Evolutionary conservation across 2,329 filamentous ascomycete species (phyloP).

Genomic region (Alternaria brassicicola): DNA sequence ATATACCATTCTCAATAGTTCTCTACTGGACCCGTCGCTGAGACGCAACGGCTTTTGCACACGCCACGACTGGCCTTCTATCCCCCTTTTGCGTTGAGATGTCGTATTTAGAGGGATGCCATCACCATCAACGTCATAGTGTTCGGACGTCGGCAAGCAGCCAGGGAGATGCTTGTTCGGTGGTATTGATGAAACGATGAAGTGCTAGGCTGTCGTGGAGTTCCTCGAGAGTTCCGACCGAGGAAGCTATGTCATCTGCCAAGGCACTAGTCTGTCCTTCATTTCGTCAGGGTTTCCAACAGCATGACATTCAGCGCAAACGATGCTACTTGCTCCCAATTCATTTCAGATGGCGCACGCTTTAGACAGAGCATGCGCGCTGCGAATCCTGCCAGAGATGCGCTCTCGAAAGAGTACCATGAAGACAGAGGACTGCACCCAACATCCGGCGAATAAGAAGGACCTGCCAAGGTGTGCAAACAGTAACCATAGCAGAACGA

Average conservation of each 20-base stretch:
- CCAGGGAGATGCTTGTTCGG: not conserved
- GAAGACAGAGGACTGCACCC: not conserved
- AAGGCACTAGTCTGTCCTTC: constrained; percentile 11
- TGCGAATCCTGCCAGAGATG: not conserved
- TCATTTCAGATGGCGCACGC: not conserved
- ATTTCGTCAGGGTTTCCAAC: not conserved
- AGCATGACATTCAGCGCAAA: not conserved
- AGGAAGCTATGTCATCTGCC: constrained; percentile 2
- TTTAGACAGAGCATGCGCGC: not conserved
- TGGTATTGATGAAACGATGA: constrained; percentile 10
- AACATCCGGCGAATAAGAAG: not conserved
- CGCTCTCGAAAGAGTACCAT: not conserved
- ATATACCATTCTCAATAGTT: not conserved
- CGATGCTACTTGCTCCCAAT: not conserved
- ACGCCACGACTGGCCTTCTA: not conserved
- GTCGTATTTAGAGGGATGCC: not conserved
- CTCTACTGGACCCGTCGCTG: not conserved
- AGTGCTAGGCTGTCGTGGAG: not conserved
- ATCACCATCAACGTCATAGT: not conserved
- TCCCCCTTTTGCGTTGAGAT: rapidly evolving
- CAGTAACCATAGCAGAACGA: not conserved
- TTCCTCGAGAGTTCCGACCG: not conserved
- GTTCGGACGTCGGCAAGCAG: not conserved
- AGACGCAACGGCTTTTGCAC: not conserved
- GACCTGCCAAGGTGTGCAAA: not conserved